These are phyloP conservation scores for Balakata baccata DNA, from an alignment of 345 rosid species.

Conservation along the genomic window DNA sequence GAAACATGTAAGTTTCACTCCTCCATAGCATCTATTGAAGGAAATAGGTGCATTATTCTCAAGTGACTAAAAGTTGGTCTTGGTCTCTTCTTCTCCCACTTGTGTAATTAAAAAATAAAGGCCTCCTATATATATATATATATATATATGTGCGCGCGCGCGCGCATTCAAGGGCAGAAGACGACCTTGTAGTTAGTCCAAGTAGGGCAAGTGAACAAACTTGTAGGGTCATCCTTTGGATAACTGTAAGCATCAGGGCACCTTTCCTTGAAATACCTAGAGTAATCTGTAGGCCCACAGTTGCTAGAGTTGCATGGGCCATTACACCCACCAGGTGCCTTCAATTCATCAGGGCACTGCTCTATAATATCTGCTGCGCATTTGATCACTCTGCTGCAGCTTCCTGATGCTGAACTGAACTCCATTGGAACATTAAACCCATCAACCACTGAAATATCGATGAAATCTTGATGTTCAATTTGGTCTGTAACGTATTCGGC, in stretches of 20 bases:
- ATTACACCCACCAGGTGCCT: constrained; percentile 43
- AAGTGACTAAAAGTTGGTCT: too few species aligned
- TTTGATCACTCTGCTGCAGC: constrained; percentile 26
- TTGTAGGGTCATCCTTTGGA: constrained; percentile 45
- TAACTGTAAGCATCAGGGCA: constrained; percentile 59
- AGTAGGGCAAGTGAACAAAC: constrained; percentile 28
- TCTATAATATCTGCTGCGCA: constrained; percentile 34
- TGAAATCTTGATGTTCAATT: constrained; percentile 20
- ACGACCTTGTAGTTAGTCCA: constrained; percentile 36
- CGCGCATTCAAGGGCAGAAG: constrained; percentile 32
- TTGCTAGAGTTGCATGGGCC: constrained; percentile 40
- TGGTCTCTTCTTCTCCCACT: too few species aligned
- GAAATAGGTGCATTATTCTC: too few species aligned
- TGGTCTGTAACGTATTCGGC: constrained; percentile 28
- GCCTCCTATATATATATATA: too few species aligned
- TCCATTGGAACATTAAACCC: constrained; percentile 44
- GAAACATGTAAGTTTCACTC: too few species aligned
- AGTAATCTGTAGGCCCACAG: constrained; percentile 41
- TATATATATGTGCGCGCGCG: too few species aligned
- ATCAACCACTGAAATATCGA: constrained; percentile 38
- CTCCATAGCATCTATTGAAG: too few species aligned
- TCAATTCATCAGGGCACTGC: constrained; percentile 42
- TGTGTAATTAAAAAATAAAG: too few species aligned
- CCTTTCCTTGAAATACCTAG: constrained; percentile 43
- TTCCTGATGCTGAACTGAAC: constrained; percentile 26